These are phyloP conservation scores for Solidago caesia DNA, from an alignment of 129 eudicot genomes.

Conservation along the genomic window DNA sequence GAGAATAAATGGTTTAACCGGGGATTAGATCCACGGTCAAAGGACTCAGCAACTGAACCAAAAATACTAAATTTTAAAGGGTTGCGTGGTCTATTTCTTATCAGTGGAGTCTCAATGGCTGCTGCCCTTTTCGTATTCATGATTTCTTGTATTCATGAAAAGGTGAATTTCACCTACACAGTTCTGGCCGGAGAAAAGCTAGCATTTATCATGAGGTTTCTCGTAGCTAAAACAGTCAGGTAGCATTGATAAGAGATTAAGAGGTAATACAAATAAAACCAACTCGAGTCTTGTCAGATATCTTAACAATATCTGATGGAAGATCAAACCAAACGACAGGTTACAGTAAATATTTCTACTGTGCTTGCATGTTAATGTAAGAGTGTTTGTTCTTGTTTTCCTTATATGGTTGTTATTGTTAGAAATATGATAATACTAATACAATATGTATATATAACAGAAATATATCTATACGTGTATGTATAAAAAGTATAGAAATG, in stretches of 20 bases:
- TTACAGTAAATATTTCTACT: too few relatives aligned
- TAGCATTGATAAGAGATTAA: neutral
- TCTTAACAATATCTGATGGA: too few relatives aligned
- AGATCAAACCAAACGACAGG: too few relatives aligned
- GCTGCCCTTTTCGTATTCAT: constrained; percentile 5
- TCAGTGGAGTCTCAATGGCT: constrained; percentile 17
- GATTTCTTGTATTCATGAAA: constrained; percentile 5
- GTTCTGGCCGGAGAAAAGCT: constrained; percentile 10
- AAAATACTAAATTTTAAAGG: constrained; percentile 11
- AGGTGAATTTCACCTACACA: neutral
- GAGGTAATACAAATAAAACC: neutral
- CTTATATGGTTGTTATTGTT: too few relatives aligned
- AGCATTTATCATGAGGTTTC: constrained; percentile 13
- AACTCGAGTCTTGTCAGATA: neutral
- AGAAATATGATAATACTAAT: too few relatives aligned
- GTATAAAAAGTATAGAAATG: too few relatives aligned
- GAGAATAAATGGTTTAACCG: constrained; percentile 35
- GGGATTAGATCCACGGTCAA: neutral
- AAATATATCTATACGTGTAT: too few relatives aligned
- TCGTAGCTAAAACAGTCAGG: neutral
- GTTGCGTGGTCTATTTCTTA: constrained; percentile 20
- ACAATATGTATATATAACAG: too few relatives aligned
- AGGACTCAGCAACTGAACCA: neutral
- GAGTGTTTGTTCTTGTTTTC: too few relatives aligned
- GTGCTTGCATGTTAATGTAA: too few relatives aligned